Conservation (phyloP, 2,329 filamentous ascomycete genomes). For the Pezizomycotina sp. region DNA sequence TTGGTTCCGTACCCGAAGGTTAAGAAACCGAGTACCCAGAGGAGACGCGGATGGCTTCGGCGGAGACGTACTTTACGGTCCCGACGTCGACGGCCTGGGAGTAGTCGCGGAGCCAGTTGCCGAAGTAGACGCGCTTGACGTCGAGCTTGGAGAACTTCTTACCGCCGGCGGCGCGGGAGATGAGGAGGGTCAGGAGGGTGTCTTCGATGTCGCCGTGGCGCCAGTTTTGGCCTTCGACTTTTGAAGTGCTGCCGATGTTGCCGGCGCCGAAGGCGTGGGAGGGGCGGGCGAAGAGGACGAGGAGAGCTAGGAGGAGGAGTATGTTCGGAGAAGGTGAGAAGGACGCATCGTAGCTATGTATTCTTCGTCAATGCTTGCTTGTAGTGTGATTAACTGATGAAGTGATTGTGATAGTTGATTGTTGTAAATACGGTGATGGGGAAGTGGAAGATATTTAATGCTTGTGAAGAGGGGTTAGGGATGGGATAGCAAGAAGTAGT, state of each 20-base stretch:
- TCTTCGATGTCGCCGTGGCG: constrained; percentile 89
- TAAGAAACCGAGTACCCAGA: constrained; percentile 81
- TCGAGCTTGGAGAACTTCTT: constrained; percentile 82
- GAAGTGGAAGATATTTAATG: too few relatives aligned
- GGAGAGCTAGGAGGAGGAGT: constrained; percentile 40
- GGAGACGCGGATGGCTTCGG: constrained; percentile 79
- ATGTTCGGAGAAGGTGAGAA: too few relatives aligned
- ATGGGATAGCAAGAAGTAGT: too few relatives aligned
- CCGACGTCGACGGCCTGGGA: constrained; percentile 88
- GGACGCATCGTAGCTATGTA: too few relatives aligned
- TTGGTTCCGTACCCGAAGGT: constrained; percentile 68
- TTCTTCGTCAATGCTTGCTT: too few relatives aligned
- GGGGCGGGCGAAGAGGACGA: constrained; percentile 51
- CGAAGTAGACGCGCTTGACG: constrained; percentile 84
- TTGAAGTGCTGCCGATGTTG: constrained; percentile 68
- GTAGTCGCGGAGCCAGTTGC: constrained; percentile 89
- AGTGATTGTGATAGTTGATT: too few relatives aligned
- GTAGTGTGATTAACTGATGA: too few relatives aligned
- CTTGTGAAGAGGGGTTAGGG: too few relatives aligned
- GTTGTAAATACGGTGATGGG: too few relatives aligned
- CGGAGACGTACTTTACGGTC: constrained; percentile 76
- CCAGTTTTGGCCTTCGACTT: constrained; percentile 73
- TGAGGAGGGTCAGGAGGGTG: constrained; percentile 54
- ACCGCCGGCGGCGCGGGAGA: constrained; percentile 43
- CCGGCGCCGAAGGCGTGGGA: constrained; percentile 70